Percentiles rank a stretch among this genome's conserved stretches.
Conservation (phyloP, 1,284 basidiomycete species). For the Hemileia vastatrix region DNA sequence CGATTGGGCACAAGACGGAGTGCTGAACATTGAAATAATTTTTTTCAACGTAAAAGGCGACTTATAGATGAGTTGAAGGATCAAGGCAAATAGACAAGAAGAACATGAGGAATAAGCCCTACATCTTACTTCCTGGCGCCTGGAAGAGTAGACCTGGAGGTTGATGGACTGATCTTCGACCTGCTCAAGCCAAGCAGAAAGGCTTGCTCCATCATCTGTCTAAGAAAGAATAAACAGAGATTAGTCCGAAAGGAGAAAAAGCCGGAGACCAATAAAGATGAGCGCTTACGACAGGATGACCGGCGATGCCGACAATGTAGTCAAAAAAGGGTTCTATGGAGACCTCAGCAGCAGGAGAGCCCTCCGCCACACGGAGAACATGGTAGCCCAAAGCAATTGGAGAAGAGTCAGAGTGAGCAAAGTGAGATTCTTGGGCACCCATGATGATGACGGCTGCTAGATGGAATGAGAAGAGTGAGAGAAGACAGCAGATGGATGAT, state of each 20-base stretch:
- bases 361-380: conserved; percentile 43
- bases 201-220: conserved; percentile 35
- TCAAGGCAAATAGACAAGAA: neutral
- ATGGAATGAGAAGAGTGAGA: too few species aligned
- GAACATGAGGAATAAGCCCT: conserved; percentile 37
- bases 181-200: conserved; percentile 55
- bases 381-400: conserved; percentile 33
- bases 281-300: conserved; percentile 40
- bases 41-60: too few species aligned
- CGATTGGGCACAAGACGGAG: conserved; percentile 14
- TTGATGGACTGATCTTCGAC: conserved; percentile 71
- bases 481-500: too few species aligned
- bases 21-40: too few species aligned
- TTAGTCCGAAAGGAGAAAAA: neutral
- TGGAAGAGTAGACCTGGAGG: conserved; percentile 82
- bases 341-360: conserved; percentile 54
- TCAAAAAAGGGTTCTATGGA: conserved; percentile 93
- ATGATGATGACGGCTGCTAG: too few species aligned
- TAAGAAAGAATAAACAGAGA: conserved; percentile 3
- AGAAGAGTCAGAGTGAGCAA: neutral
- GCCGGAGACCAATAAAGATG: neutral
- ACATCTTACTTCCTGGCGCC: conserved; percentile 74
- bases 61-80: too few species aligned
- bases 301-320: conserved; percentile 83
- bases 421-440: conserved; percentile 24